Conservation (phyloP, 1,284 basidiomycete genomes). For the Ganoderma resinaceum region DNA sequence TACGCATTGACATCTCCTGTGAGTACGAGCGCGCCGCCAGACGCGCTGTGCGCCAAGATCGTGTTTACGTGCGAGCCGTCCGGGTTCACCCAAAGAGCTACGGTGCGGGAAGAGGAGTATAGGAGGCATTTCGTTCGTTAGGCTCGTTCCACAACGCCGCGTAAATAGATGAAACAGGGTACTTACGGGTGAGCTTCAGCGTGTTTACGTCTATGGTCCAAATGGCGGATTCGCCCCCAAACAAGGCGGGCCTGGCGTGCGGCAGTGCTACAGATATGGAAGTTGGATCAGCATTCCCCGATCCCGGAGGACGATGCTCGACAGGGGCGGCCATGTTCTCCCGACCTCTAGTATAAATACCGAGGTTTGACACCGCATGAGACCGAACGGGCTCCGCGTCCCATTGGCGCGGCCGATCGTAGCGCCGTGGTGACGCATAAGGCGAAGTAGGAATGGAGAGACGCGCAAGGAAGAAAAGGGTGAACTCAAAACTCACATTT, state of each 20-base stretch:
- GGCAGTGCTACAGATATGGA: slow-evolving; percentile 16
- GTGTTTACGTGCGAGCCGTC: slow-evolving; percentile 30
- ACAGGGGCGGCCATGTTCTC: not conserved
- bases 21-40: slow-evolving; percentile 28
- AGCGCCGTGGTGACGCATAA: not conserved
- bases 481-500: slow-evolving; percentile 20
- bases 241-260: slow-evolving; percentile 24
- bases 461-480: not conserved
- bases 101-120: not conserved
- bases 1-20: slow-evolving; percentile 29
- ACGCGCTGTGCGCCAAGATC: slow-evolving; percentile 25
- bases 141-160: not conserved
- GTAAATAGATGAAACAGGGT: not conserved
- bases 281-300: slow-evolving; percentile 6
- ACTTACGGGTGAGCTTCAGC: slow-evolving; percentile 32
- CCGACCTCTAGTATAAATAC: not conserved
- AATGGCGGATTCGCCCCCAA: slow-evolving; percentile 33
- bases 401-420: not conserved
- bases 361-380: not conserved
- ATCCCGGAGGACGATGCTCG: not conserved
- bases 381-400: not conserved
- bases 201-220: slow-evolving; percentile 33
- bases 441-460: slow-evolving; percentile 1
- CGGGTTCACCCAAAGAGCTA: slow-evolving; percentile 31
- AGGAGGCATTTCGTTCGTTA: not conserved